Base-by-base conservation (phyloP, 495 filamentous ascomycete species). In the Thermothielavioides terrestris region DNA sequence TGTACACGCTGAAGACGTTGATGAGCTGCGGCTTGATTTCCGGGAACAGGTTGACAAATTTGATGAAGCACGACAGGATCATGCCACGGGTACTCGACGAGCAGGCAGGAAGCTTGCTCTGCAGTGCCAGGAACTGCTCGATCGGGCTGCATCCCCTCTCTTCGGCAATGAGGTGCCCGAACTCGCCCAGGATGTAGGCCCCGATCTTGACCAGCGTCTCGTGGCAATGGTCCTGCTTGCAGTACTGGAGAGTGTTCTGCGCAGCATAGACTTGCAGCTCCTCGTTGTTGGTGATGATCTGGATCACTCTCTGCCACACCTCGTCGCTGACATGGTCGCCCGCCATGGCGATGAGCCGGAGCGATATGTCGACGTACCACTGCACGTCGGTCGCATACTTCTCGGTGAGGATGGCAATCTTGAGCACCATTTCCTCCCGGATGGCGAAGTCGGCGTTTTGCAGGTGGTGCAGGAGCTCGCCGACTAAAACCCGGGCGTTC, bases 251-350 rank as follows among this genome's bases (percentile, higher is more conserved):
- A 26, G 89, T 89, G 53, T 89, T 94, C 59, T 92, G 86, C 9
- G 91, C 91, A 0, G 92, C 92, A 66, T 98, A 98, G 2, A 94
- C 85, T 69, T 98, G 92, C 32, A 98, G 75, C 65, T 95, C 90
- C 63, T 99, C 94, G 68, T 99, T 99, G 69, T 99, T 99, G 31
- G 94, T 96, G 50, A 99, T 90, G 57, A 99, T 97, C 66, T 97
- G 94, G 54, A 95, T 96, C 47, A 99, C 90, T 56, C 94, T 83
- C 56, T 99, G 94, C 94, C 94, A 99, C 21, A 99, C 94, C 69
- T 99, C 94, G 46, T 99, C 94, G 66, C 91, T 96, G 46, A 99
- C 91, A 68, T 98, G 94, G 59, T 99, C 94, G 52, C 94, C 94
- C 9, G 94, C 94, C 76, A 96, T 86, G 22, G 94, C 89, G 49